Evolutionary conservation across 352 stramenopile species (phyloP).

Genomic region (Phytopythium litorale): DNA sequence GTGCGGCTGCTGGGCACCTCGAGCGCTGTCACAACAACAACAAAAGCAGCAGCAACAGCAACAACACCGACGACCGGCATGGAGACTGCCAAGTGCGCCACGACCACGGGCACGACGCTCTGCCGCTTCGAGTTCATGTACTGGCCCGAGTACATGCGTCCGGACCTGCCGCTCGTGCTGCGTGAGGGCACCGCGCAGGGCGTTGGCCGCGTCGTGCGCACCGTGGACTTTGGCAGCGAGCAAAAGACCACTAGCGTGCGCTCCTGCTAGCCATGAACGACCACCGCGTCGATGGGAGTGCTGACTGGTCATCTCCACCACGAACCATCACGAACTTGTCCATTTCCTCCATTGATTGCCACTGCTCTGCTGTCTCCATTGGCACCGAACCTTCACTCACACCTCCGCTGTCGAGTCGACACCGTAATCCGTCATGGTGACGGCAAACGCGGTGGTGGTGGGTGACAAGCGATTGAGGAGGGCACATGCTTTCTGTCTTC

Average conservation of each 20-base stretch:
- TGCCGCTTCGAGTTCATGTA: conserved; percentile 88
- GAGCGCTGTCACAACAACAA: background rate
- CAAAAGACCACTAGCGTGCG: conserved; percentile 36
- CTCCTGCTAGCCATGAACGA: conserved; percentile 23
- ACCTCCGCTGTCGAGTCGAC: background rate
- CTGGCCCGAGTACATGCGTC: conserved; percentile 80
- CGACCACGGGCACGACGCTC: conserved; percentile 32
- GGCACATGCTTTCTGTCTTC: background rate
- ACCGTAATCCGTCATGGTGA: background rate
- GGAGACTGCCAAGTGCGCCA: conserved; percentile 4
- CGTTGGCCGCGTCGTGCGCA: conserved; percentile 61
- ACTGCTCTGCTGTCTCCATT: background rate
- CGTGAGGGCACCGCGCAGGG: conserved; percentile 61
- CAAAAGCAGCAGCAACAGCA: too few species aligned
- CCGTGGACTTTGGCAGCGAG: conserved; percentile 38
- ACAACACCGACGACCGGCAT: conserved; percentile 7
- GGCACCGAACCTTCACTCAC: background rate
- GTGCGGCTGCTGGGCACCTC: conserved; percentile 33
- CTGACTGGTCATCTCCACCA: background rate
- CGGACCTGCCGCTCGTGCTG: conserved; percentile 71
- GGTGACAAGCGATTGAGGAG: background rate
- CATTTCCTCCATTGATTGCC: background rate
- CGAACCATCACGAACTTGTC: background rate
- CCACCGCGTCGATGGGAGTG: too few species aligned
- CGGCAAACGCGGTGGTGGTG: background rate